Conservation (phyloP, 1,139 yeast species). For the Pichia sp. region DNA sequence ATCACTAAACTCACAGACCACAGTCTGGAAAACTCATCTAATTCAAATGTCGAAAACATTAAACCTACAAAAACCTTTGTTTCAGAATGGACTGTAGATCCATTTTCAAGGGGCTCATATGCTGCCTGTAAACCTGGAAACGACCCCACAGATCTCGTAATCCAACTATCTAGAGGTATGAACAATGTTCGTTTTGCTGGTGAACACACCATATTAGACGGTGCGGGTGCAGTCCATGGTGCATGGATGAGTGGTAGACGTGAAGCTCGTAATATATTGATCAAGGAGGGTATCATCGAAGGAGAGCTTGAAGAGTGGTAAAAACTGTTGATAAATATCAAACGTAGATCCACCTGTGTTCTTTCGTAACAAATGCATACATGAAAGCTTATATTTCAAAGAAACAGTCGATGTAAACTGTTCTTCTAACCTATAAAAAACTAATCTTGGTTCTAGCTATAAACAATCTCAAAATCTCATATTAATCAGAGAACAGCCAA, state of each 20-base stretch:
- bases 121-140: slow-evolving; percentile 65
- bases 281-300: slow-evolving; percentile 27
- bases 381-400: too few species aligned
- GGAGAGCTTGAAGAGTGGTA: slow-evolving; percentile 21
- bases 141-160: slow-evolving; percentile 55
- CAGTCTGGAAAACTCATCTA: slow-evolving; percentile 1
- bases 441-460: too few species aligned
- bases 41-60: neutral
- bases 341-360: too few species aligned
- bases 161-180: slow-evolving; percentile 52
- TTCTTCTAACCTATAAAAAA: too few species aligned
- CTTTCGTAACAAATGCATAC: too few species aligned
- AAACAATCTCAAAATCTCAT: too few species aligned
- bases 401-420: too few species aligned
- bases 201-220: slow-evolving; percentile 77
- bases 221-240: slow-evolving; percentile 86
- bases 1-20: slow-evolving; percentile 25
- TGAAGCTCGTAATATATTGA: slow-evolving; percentile 54
- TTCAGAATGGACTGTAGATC: slow-evolving; percentile 68
- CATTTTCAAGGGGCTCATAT: slow-evolving; percentile 70
- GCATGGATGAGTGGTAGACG: slow-evolving; percentile 72
- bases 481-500: too few species aligned
- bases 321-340: neutral
- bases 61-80: slow-evolving; percentile 50
- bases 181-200: slow-evolving; percentile 70